Conservation (phyloP, 2,329 filamentous ascomycete species). For the Aspergillus sergii region DNA sequence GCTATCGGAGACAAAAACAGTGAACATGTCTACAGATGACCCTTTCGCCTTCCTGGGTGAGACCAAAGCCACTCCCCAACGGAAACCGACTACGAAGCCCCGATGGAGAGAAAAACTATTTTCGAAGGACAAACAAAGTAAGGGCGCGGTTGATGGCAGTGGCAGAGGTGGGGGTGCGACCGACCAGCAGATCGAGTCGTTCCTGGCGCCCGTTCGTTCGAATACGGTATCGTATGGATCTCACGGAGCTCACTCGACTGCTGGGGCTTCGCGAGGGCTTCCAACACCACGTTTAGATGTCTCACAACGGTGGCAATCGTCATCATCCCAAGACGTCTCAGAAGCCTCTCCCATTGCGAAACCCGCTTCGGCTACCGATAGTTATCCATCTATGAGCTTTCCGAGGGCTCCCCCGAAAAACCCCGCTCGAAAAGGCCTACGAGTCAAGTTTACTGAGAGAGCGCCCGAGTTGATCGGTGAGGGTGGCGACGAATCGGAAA, state of each 20-base stretch:
- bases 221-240: conserved; percentile 30
- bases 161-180: conserved; percentile 33
- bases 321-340: conserved; percentile 33
- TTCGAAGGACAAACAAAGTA: conserved; percentile 42
- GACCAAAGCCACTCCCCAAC: conserved; percentile 28
- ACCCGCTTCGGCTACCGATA: conserved; percentile 23
- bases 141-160: conserved; percentile 22
- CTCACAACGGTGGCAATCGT: conserved; percentile 32
- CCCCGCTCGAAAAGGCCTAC: conserved; percentile 65
- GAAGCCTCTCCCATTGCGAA: conserved; percentile 20
- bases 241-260: conserved; percentile 17
- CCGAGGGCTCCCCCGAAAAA: conserved; percentile 33
- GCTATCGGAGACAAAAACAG: conserved; percentile 8
- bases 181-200: conserved; percentile 57
- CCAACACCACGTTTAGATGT: conserved; percentile 39
- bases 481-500: conserved; percentile 83
- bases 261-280: conserved; percentile 31
- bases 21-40: conserved; percentile 39
- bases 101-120: conserved; percentile 57
- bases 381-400: conserved; percentile 24
- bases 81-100: conserved; percentile 35
- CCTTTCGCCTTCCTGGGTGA: conserved; percentile 39
- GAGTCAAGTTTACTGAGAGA: conserved; percentile 72
- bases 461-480: conserved; percentile 83
- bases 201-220: conserved; percentile 58